These are phyloP conservation scores for Monascus ruber DNA, from an alignment of 2,329 filamentous ascomycete species.

Conservation along the genomic window DNA sequence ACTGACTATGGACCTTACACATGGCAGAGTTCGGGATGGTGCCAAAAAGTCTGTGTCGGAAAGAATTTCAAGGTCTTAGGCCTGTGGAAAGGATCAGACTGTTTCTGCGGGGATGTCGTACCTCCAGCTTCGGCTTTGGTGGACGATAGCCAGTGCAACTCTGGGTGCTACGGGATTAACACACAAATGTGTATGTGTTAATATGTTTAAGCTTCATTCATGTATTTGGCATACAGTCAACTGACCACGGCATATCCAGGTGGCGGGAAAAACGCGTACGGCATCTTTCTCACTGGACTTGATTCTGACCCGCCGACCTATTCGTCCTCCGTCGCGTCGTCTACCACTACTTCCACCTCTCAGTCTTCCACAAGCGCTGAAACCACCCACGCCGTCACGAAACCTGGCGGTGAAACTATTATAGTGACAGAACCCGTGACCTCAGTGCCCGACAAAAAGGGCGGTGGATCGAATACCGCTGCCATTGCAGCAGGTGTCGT, in stretches of 20 bases:
- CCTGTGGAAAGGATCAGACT: constrained; percentile 49
- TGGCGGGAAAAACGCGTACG: constrained; percentile 44
- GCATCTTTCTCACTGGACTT: constrained; percentile 42
- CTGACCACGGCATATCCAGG: constrained; percentile 32
- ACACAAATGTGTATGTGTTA: constrained; percentile 51
- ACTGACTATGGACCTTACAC: constrained; percentile 37
- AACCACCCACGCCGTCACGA: constrained; percentile 13
- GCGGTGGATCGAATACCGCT: constrained; percentile 54
- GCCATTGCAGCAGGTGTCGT: constrained; percentile 83
- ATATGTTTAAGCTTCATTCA: neutral
- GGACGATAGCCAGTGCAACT: constrained; percentile 50
- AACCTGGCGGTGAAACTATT: constrained; percentile 19
- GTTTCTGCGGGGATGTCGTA: constrained; percentile 61
- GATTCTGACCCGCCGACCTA: constrained; percentile 25
- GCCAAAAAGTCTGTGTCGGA: constrained; percentile 40
- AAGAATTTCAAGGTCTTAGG: constrained; percentile 49
- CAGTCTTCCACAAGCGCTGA: constrained; percentile 8
- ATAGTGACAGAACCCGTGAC: constrained; percentile 22
- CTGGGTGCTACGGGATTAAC: constrained; percentile 52
- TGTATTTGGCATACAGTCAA: neutral
- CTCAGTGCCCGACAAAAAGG: constrained; percentile 10
- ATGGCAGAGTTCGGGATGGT: constrained; percentile 47
- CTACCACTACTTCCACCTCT: constrained; percentile 17
- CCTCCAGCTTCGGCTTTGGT: constrained; percentile 48
- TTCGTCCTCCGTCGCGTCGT: constrained; percentile 14